phyloP scores from a whole-genome alignment of 805 yeast genomes.

The Ogataea angusta region DNA sequence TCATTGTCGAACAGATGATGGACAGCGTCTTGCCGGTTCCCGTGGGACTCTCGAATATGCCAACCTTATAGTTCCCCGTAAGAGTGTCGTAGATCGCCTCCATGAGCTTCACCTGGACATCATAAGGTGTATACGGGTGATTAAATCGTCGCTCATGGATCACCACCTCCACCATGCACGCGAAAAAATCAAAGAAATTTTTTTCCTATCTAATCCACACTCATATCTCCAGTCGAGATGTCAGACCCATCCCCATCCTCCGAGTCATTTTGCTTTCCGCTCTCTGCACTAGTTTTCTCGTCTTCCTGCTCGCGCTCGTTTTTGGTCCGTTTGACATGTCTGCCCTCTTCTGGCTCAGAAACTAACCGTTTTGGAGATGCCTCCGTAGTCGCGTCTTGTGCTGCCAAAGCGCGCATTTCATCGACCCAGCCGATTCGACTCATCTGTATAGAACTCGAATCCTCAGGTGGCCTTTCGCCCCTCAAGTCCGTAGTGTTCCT shows the following conservation, averaged over 20 bases:
- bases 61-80: conserved; percentile 53
- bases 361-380: conserved; percentile 21
- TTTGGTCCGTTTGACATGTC: conserved; percentile 19
- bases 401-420: too few species aligned
- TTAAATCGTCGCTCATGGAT: conserved; percentile 35
- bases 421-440: conserved; percentile 18
- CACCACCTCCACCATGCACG: conserved; percentile 22
- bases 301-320: conserved; percentile 11
- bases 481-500: conserved; percentile 10
- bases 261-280: neutral
- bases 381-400: conserved; percentile 2
- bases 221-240: conserved; percentile 9
- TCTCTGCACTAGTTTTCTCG: conserved; percentile 1
- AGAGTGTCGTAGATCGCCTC: conserved; percentile 64
- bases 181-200: conserved; percentile 1
- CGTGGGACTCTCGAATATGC: conserved; percentile 88
- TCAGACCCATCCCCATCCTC: neutral
- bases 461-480: conserved; percentile 2
- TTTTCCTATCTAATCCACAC: conserved; percentile 11
- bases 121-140: conserved; percentile 83
- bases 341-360: conserved; percentile 8
- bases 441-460: conserved; percentile 16
- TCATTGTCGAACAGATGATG: conserved; percentile 76
- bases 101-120: conserved; percentile 78
- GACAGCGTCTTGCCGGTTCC: conserved; percentile 94